Percentiles rank a stretch among this genome's conserved stretches.
Evolutionary conservation across 345 rosid species (phyloP).

Genomic region (Heritiera fomes): DNA sequence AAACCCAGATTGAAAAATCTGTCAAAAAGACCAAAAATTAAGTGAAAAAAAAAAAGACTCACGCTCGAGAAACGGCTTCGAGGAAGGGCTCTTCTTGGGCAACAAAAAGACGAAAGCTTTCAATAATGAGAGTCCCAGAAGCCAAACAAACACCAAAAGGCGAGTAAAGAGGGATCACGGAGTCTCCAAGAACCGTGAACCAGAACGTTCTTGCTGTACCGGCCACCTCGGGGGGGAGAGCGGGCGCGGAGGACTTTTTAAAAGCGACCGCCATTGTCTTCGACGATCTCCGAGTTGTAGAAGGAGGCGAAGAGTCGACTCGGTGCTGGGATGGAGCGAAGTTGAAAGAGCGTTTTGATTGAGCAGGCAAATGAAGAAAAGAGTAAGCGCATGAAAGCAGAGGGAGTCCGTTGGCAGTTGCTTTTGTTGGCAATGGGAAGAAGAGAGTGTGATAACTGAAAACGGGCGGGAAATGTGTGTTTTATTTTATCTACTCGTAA

Average conservation of each 20-base stretch:
- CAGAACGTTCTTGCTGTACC: conserved; percentile 66
- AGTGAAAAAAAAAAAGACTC: conserved; percentile 32
- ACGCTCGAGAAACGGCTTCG: conserved; percentile 88
- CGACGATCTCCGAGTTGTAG: conserved; percentile 34
- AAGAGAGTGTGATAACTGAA: conserved; percentile 4
- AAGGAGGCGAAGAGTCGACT: conserved; percentile 26
- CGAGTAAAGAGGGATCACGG: conserved; percentile 63
- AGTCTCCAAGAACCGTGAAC: conserved; percentile 68
- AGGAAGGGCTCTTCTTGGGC: conserved; percentile 88
- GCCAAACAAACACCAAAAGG: conserved; percentile 79
- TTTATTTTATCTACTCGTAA: not conserved
- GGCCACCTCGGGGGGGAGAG: conserved; percentile 37
- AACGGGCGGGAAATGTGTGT: conserved; percentile 19
- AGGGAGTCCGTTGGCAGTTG: conserved; percentile 6
- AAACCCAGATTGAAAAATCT: conserved; percentile 12
- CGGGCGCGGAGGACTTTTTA: conserved; percentile 15
- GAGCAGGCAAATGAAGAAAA: conserved; percentile 15
- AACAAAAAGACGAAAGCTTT: conserved; percentile 67
- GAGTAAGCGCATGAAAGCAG: conserved; percentile 45
- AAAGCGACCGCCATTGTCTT: conserved; percentile 45
- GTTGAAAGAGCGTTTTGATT: conserved; percentile 30
- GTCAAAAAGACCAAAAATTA: not conserved
- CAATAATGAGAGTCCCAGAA: conserved; percentile 73
- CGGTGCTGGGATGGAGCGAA: conserved; percentile 29
- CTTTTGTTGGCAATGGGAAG: not conserved